phyloP scores from a whole-genome alignment of 805 yeast genomes.

The Ogataea nitratoaversa region DNA sequence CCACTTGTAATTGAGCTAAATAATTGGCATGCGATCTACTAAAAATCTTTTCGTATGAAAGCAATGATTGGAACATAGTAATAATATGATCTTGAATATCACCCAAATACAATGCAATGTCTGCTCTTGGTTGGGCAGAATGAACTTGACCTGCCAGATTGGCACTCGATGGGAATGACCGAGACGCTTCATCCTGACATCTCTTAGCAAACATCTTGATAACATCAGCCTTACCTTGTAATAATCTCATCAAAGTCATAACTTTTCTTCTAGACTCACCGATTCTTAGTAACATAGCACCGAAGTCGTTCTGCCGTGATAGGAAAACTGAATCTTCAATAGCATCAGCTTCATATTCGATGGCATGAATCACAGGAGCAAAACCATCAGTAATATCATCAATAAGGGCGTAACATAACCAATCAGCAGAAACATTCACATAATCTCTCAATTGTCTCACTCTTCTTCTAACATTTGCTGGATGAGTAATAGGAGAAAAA shows the following conservation, averaged over 20 bases:
- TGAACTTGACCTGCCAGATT: slow-evolving; percentile 9
- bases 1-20: slow-evolving; percentile 90
- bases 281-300: slow-evolving; percentile 71
- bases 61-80: slow-evolving; percentile 88
- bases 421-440: slow-evolving; percentile 73
- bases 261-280: slow-evolving; percentile 89
- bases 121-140: slow-evolving; percentile 70
- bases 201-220: slow-evolving; percentile 94
- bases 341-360: slow-evolving; percentile 78
- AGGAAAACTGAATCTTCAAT: slow-evolving; percentile 84
- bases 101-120: slow-evolving; percentile 86
- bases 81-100: slow-evolving; percentile 97
- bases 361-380: slow-evolving; percentile 73
- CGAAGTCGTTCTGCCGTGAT: slow-evolving; percentile 69
- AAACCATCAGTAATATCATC: slow-evolving; percentile 85
- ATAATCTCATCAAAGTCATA: slow-evolving; percentile 85
- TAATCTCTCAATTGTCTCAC: slow-evolving; percentile 75
- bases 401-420: slow-evolving; percentile 78
- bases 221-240: slow-evolving; percentile 94
- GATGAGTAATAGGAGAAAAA: slow-evolving; percentile 62
- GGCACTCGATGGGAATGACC: slow-evolving; percentile 14
- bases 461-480: slow-evolving; percentile 77
- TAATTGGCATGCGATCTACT: slow-evolving; percentile 89
- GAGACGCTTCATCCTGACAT: slow-evolving; percentile 67
- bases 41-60: slow-evolving; percentile 89